Evolutionary conservation across 1,284 basidiomycete genomes (phyloP), one percentile per base, ranked within the genome.

Genomic region (Thecaphora frezii): DNA sequence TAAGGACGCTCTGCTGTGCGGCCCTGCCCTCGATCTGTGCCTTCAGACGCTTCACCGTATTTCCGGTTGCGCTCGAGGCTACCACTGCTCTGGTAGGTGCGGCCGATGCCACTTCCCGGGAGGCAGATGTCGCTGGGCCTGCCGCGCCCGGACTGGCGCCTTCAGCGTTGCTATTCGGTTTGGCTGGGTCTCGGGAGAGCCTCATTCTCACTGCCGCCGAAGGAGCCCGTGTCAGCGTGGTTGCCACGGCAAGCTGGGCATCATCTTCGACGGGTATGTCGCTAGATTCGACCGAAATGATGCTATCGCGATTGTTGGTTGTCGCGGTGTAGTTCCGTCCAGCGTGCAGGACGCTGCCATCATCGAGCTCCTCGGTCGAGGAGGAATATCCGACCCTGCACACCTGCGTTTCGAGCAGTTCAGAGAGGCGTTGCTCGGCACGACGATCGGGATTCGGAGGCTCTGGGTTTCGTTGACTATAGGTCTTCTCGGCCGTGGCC

Each of bases 201-300:
- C 24, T n/a, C 43, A 44, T 44, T 3, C 28, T 10, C 24, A 26
- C 18, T 2, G 28, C 44, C 21, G 39, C 22, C 39, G 39, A 40
- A 9, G 39, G 39, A 9, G 16, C 39, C 10, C 44, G 25, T 5
- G 25, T 30, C 19, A 46, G 30, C 4, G 44, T 46, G 5, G 18
- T 33, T 7, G 44, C 44, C 4, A 46, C 44, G 25, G 44, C 30
- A 22, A 46, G n/a, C 5, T 18, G 44, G 9, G 44, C 21, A 22
- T 46, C 30, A 30, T 26, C 22, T 5, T 37, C 21, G n/a, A 12
- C 26, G 7, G 28, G 5, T 7, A n/a, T 30, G 7, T 33, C 44
- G 21, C n/a, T 22, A 8, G 25, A 30, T n/a, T 46, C 44, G 44
- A 19, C 30, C 9, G 44, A 46, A 13, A 46, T 24, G n/a, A 23